Evolutionary conservation across 1,139 yeast species (phyloP), one percentile per base, ranked within the genome.

Genomic region (Sugiyamaella japonica): DNA sequence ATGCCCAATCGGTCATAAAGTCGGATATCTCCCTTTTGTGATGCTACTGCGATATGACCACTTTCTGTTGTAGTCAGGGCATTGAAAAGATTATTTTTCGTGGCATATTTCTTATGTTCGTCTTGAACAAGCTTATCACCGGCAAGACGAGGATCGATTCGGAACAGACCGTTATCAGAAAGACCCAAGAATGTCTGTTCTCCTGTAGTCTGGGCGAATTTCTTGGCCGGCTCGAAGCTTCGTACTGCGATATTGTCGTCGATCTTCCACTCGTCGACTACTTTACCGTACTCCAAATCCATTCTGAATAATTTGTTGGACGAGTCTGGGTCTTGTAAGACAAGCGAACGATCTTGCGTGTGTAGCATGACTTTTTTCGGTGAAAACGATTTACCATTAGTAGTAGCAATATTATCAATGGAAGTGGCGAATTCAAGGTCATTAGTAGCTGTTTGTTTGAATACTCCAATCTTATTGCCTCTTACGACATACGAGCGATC

Each of bases 231-330:
- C 2, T 85, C 87, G 68, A 82, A 85, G 36, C 81, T 76, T 28
- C 84, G 73, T 23, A 84, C 75, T 7, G 78, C 68, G 16, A 70
- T 65, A 17, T 66, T 63, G 13, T 76, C 76, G 34, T 67, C 64
- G 9, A 80, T 73, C 39, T 77, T 72, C 95, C 96, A 89, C 68
- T 88, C 95, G 64, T 89, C 96, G 25, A 90, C 86, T 52, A 90
- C 79, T 64, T 84, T 76, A 7, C 97, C 97, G 55, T 83, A 79
- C 63, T 80, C 87, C 55, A 90, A 72, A 71, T 89, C 97, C 89
- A 89, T 80, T 62, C 82, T 80, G 71, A 79, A 88, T 48, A 89
- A 70, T 36, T 75, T 76, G 46, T 76, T 70, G 8, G 68, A 65
- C 39, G 78, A 73, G 1, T 71, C 64, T 1, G 74, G 73, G 63